Evolutionary conservation across 352 stramenopile genomes (phyloP).

Genomic region (Globisporangium cylindrosporum): DNA sequence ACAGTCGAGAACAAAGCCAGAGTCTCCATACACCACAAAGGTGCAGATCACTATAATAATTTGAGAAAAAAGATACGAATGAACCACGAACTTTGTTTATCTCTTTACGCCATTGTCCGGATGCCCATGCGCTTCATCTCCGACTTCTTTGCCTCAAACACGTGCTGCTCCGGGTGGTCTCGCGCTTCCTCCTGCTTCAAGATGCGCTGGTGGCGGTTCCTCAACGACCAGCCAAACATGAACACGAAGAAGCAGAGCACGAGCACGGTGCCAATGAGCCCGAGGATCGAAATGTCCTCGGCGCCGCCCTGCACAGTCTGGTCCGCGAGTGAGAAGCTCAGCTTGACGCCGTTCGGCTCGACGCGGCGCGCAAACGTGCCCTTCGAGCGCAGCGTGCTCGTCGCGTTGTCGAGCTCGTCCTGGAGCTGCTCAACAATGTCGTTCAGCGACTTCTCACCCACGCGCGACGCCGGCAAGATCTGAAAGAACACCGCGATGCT

Average conservation of each 20-base stretch:
- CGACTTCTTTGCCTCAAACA: constrained; percentile 21
- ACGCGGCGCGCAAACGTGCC: constrained; percentile 66
- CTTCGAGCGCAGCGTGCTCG: constrained; percentile 57
- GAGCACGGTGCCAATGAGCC: constrained; percentile 54
- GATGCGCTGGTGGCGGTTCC: constrained; percentile 51
- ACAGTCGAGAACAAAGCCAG: background rate
- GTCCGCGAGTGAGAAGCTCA: constrained; percentile 69
- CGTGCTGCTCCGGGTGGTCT: constrained; percentile 12
- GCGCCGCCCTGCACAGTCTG: constrained; percentile 53
- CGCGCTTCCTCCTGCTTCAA: constrained; percentile 21
- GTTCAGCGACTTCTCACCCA: constrained; percentile 60
- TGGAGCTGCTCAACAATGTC: constrained; percentile 66
- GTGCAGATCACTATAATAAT: constrained; percentile 3
- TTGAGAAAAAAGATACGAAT: constrained; percentile 11
- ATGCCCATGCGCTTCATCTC: constrained; percentile 78
- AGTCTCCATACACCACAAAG: background rate
- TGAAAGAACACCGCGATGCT: constrained; percentile 70
- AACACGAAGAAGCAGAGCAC: constrained; percentile 60
- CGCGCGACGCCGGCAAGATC: constrained; percentile 55
- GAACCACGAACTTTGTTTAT: background rate
- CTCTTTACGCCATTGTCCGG: constrained; percentile 40
- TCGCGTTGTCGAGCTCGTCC: constrained; percentile 43
- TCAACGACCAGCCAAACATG: constrained; percentile 56
- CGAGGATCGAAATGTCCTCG: constrained; percentile 65
- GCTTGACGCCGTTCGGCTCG: constrained; percentile 53